Percentiles rank a stretch among this genome's conserved stretches.
These are phyloP conservation scores for Cystobasidium tubakii DNA, from an alignment of 768 basidiomycete genomes.

Conservation along the genomic window DNA sequence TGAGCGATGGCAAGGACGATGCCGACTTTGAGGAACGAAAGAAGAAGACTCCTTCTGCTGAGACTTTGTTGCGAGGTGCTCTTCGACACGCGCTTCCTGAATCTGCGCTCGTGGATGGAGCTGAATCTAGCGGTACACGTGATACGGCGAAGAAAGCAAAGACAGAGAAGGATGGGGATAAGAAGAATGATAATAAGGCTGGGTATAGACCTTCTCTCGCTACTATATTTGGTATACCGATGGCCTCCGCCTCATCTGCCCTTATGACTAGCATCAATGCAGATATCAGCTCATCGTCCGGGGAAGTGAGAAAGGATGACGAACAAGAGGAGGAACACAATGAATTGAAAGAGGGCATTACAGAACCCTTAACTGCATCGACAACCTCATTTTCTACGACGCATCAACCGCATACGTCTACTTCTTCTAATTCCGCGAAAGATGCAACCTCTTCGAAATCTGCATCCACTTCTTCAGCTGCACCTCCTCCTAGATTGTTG, in stretches of 20 bases:
- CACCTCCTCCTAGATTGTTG: constrained; percentile 6
- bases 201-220: constrained; percentile 5
- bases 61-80: background rate
- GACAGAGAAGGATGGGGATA: too few species aligned
- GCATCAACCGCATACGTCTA: background rate
- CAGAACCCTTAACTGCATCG: background rate
- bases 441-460: background rate
- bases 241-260: background rate
- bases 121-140: too few species aligned
- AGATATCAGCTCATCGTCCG: too few species aligned
- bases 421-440: background rate
- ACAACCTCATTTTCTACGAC: too few species aligned
- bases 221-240: background rate
- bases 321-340: background rate
- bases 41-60: background rate
- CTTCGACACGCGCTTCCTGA: background rate
- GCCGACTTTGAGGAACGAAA: background rate
- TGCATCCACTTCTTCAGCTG: background rate
- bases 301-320: too few species aligned
- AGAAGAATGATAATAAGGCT: background rate
- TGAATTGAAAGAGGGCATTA: background rate
- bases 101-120: background rate
- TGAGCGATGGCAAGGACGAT: background rate
- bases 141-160: too few species aligned
- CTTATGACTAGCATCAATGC: background rate